A percentile compares a stretch with the other conserved stretches of the same genome.
Evolutionary conservation across 352 stramenopile species (phyloP).

Genomic region (Phytophthora lateralis): DNA sequence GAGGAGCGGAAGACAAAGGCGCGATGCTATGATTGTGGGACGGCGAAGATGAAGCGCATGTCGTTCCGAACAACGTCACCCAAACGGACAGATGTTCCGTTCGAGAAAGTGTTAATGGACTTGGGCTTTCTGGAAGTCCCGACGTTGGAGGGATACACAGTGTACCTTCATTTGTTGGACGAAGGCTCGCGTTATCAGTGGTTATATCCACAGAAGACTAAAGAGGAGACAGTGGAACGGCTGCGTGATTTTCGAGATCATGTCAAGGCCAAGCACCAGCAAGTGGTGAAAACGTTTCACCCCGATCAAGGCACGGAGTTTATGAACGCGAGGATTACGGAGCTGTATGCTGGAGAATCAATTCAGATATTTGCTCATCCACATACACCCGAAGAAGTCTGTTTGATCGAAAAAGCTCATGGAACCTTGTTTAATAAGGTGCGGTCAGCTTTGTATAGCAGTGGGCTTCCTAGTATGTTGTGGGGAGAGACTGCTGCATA

Average conservation of each 20-base stretch:
- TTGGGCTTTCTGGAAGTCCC: constrained; percentile 1
- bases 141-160: constrained; percentile 1
- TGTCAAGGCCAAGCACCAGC: constrained; percentile 2
- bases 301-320: constrained; percentile 11
- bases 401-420: constrained; percentile 12
- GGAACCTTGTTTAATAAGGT: constrained; percentile 5
- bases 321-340: background rate
- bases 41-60: constrained; percentile 24
- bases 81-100: background rate
- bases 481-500: constrained; percentile 15
- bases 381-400: constrained; percentile 12
- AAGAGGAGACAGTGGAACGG: constrained; percentile 14
- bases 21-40: constrained; percentile 12
- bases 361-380: constrained; percentile 19
- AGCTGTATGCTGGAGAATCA: constrained; percentile 6
- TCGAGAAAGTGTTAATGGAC: constrained; percentile 13
- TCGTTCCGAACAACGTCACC: constrained; percentile 5
- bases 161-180: constrained; percentile 17
- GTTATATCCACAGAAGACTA: constrained; percentile 8
- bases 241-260: background rate
- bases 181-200: constrained; percentile 20
- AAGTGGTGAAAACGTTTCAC: constrained; percentile 3
- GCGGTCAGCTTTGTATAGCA: constrained; percentile 7
- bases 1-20: background rate
- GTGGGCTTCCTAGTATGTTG: constrained; percentile 4